Conservation (phyloP, 2,329 filamentous ascomycete genomes). For the Beauveria bassiana region DNA sequence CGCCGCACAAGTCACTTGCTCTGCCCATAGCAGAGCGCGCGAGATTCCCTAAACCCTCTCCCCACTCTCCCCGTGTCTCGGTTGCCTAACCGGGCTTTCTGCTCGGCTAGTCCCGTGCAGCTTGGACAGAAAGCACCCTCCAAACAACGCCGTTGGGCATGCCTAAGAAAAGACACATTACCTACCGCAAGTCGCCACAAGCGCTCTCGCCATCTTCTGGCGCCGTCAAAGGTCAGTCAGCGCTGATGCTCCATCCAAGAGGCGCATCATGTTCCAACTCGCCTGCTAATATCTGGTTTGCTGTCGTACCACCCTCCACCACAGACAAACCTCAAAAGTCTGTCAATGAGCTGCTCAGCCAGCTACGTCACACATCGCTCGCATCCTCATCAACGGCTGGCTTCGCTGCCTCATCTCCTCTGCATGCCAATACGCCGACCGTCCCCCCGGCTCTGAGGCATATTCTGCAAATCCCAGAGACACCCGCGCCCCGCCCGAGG, state of each 20-base stretch:
- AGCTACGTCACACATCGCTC: slow-evolving; percentile 41
- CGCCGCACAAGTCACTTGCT: too few species aligned
- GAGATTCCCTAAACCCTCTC: too few species aligned
- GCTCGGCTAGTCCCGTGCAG: background rate
- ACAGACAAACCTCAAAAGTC: slow-evolving; percentile 28
- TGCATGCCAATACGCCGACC: slow-evolving; percentile 36
- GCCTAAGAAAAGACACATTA: slow-evolving; percentile 56
- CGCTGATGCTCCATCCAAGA: background rate
- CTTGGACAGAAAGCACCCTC: background rate
- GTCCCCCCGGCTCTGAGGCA: slow-evolving; percentile 52
- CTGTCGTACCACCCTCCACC: slow-evolving; percentile 11
- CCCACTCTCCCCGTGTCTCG: too few species aligned
- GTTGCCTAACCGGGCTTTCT: background rate
- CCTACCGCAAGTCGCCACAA: slow-evolving; percentile 48
- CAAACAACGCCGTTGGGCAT: slow-evolving; percentile 30
- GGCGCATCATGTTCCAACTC: background rate
- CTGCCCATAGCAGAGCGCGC: too few species aligned
- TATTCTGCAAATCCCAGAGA: slow-evolving; percentile 52
- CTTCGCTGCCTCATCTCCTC: slow-evolving; percentile 14
- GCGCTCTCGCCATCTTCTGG: slow-evolving; percentile 37
- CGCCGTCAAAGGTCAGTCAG: slow-evolving; percentile 1
- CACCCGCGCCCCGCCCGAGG: slow-evolving; percentile 43
- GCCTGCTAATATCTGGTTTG: slow-evolving; percentile 14
- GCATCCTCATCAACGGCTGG: slow-evolving; percentile 20
- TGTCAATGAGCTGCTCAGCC: slow-evolving; percentile 55